Conservation (phyloP, 257 asterid genomes). For the Cynanchum wilfordii region DNA sequence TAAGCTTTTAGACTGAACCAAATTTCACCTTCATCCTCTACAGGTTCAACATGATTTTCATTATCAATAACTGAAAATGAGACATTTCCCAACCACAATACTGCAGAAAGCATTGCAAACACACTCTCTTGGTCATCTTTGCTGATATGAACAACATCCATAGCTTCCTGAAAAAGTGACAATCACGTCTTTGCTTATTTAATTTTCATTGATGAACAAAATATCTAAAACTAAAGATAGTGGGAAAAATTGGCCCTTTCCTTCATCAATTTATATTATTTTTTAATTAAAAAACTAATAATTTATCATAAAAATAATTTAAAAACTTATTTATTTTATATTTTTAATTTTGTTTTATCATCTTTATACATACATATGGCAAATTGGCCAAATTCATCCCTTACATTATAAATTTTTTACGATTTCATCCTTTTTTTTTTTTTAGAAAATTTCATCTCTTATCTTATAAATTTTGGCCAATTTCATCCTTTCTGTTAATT, state of each 20-base stretch:
- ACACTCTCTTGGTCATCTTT: slow-evolving; percentile 90
- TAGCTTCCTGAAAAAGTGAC: slow-evolving; percentile 67
- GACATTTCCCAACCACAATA: slow-evolving; percentile 89
- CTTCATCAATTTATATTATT: too few relatives aligned
- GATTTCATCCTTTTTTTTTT: too few relatives aligned
- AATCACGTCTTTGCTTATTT: slow-evolving; percentile 14
- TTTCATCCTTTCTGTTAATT: too few relatives aligned
- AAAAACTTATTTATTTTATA: too few relatives aligned
- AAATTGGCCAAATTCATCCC: too few relatives aligned
- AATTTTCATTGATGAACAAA: background rate
- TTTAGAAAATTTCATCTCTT: too few relatives aligned
- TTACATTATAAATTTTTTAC: too few relatives aligned
- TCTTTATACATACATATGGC: too few relatives aligned
- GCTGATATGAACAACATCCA: slow-evolving; percentile 83
- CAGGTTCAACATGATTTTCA: slow-evolving; percentile 95
- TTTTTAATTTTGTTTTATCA: too few relatives aligned
- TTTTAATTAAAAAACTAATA: too few relatives aligned
- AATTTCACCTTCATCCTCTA: slow-evolving; percentile 72
- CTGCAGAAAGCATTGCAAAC: slow-evolving; percentile 96
- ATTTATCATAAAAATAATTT: too few relatives aligned
- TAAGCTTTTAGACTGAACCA: background rate
- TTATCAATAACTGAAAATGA: slow-evolving; percentile 67
- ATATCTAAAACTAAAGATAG: slow-evolving; percentile 2
- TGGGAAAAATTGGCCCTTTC: background rate
- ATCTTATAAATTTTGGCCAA: too few relatives aligned